Evolutionary conservation across 2,329 filamentous ascomycete genomes (phyloP).

Genomic region (Colletotrichum sp.): DNA sequence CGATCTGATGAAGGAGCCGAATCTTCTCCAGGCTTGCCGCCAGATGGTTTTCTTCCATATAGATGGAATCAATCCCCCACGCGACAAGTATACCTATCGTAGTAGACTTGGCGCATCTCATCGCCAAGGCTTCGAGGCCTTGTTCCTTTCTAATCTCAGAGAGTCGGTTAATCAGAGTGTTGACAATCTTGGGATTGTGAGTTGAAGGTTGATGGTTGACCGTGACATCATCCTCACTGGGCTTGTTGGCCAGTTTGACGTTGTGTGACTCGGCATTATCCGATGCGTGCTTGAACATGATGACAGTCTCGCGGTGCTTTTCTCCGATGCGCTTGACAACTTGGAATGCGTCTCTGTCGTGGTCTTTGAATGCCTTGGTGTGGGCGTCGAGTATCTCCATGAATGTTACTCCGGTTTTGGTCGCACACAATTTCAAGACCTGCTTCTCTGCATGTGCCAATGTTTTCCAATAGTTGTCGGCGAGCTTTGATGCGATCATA

Average conservation of each 20-base stretch:
- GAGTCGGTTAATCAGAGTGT: neutral
- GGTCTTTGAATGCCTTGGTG: neutral
- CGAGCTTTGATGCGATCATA: neutral
- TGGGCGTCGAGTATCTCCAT: neutral
- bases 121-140: neutral
- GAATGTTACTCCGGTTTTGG: neutral
- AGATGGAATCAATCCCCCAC: neutral
- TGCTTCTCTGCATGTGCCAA: neutral
- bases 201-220: neutral
- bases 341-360: neutral
- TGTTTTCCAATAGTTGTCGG: neutral
- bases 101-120: neutral
- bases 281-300: neutral
- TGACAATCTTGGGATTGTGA: neutral
- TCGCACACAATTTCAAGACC: neutral
- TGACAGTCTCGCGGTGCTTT: neutral
- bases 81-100: neutral
- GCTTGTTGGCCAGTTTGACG: neutral
- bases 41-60: neutral
- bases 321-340: neutral
- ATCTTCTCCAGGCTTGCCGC: neutral
- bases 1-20: neutral
- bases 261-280: neutral
- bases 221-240: neutral
- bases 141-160: neutral